Base-by-base conservation (phyloP, 306 rosid species). In the Lathyrus aphaca region DNA sequence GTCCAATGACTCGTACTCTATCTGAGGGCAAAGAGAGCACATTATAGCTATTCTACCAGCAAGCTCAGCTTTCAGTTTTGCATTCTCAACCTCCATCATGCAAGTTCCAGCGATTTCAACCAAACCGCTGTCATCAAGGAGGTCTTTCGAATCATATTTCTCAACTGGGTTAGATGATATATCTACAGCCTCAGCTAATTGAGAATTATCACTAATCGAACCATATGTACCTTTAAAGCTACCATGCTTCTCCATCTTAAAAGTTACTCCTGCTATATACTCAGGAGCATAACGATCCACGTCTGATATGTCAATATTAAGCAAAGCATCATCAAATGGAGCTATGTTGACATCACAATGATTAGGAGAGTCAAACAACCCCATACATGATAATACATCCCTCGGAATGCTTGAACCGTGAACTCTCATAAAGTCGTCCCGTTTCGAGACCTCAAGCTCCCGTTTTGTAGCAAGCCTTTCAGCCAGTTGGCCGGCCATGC, bases 401-500 rank as follows among this genome's bases (percentile, higher is more conserved):
- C 87, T 84, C 49, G 99, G 97, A 63, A 95, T 84, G 82, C 82
- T 87, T 64, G 78, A 61, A 72, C 86, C 45, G 65, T 84, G 89
- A 27, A 51, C 67, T 78, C 86, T 95, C 75, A 89, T 53, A 89
- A 95, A 95, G 75, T 86, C 95, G 66, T 89, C 96, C 29, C 97
- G 84, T 62, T 80, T 89, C 73, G 87, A 80, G 13, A 86, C 78
- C 78, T 95, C 99, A 66, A 53, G 80, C 76, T 91, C 99, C 71
- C 99, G 86, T 83, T 84, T 95, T 40, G 82, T 80, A 37, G 97
- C 99, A 71, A 95, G 91, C 74, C 74, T 89, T 85, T 95, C 99
- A 79, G 99, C 97, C 82, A 95, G 53, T 75, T 87, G 96, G 49
- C 99, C 99, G n/a, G 99, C 99, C 99, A 91, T 83, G 64, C 99